Evolutionary conservation across 805 yeast species (phyloP).

Genomic region (Metschnikowia chrysomelidarum): DNA sequence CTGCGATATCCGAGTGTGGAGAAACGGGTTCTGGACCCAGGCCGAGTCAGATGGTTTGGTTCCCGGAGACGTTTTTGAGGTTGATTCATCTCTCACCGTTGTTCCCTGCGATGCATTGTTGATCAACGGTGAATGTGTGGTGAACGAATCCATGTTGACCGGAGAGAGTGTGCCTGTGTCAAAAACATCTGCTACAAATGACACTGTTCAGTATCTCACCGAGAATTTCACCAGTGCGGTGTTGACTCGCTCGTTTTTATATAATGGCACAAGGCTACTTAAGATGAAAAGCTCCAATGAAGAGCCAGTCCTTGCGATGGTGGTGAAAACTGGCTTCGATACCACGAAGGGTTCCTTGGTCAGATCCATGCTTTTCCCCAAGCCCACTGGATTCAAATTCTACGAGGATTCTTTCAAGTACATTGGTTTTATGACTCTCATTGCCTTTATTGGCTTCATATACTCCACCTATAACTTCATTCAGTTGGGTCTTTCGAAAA

Average conservation of each 20-base stretch:
- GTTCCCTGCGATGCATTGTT: constrained; percentile 91
- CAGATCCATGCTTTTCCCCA: constrained; percentile 95
- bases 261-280: constrained; percentile 85
- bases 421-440: constrained; percentile 87
- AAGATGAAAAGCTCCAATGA: constrained; percentile 73
- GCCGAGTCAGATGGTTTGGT: constrained; percentile 74
- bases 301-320: constrained; percentile 84
- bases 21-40: constrained; percentile 92
- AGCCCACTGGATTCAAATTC: constrained; percentile 89
- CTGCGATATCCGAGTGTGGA: constrained; percentile 85
- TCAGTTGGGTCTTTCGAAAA: constrained; percentile 65
- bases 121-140: constrained; percentile 88
- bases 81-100: constrained; percentile 71
- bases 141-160: constrained; percentile 97
- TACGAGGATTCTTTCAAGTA: constrained; percentile 93
- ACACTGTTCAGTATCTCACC: constrained; percentile 54
- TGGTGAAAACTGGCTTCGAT: constrained; percentile 84
- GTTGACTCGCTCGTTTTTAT: constrained; percentile 74
- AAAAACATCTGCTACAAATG: constrained; percentile 64
- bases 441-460: constrained; percentile 82
- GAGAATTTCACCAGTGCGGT: constrained; percentile 61
- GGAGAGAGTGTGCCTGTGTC: constrained; percentile 98
- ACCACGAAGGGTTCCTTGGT: constrained; percentile 94
- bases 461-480: constrained; percentile 83
- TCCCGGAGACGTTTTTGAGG: constrained; percentile 94